Evolutionary conservation across 495 filamentous ascomycete species (phyloP).

Genomic region (Darksidea phi): DNA sequence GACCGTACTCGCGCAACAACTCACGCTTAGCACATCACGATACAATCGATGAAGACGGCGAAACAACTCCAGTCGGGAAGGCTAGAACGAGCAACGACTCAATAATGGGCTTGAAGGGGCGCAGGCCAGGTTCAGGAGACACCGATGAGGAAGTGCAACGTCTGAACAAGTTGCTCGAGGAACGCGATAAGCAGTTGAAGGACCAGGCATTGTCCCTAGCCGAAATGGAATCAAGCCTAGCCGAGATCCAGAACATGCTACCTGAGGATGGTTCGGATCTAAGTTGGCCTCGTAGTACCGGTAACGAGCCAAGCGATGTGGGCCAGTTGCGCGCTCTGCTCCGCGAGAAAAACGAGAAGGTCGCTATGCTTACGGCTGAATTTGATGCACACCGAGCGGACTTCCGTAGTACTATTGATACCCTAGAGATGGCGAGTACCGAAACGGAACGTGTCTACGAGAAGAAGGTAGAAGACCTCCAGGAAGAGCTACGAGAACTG

Average conservation of each 20-base stretch:
- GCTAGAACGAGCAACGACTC: constrained; percentile 52
- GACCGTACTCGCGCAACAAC: constrained; percentile 45
- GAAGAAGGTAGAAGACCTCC: constrained; percentile 83
- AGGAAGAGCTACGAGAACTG: constrained; percentile 77
- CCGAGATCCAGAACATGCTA: constrained; percentile 70
- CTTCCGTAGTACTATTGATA: constrained; percentile 95
- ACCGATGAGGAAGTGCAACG: constrained; percentile 65
- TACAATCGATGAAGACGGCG: constrained; percentile 44
- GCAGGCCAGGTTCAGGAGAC: constrained; percentile 53
- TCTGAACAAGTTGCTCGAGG: constrained; percentile 68
- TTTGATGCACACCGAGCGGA: constrained; percentile 95
- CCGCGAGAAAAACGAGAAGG: constrained; percentile 95
- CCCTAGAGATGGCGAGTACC: constrained; percentile 89
- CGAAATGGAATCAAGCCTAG: constrained; percentile 80
- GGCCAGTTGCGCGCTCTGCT: constrained; percentile 75
- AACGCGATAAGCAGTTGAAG: constrained; percentile 80
- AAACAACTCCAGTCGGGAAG: constrained; percentile 58
- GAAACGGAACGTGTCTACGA: constrained; percentile 99
- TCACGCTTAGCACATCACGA: constrained; percentile 42
- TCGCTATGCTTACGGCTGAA: constrained; percentile 84
- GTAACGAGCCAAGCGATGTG: constrained; percentile 76
- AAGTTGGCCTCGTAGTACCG: constrained; percentile 34
- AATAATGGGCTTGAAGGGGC: constrained; percentile 47
- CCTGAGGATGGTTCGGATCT: constrained; percentile 31
- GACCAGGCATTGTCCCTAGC: constrained; percentile 77